Evolutionary conservation across 805 yeast species (phyloP).

Genomic region (Wickerhamomyces rabaulensis): DNA sequence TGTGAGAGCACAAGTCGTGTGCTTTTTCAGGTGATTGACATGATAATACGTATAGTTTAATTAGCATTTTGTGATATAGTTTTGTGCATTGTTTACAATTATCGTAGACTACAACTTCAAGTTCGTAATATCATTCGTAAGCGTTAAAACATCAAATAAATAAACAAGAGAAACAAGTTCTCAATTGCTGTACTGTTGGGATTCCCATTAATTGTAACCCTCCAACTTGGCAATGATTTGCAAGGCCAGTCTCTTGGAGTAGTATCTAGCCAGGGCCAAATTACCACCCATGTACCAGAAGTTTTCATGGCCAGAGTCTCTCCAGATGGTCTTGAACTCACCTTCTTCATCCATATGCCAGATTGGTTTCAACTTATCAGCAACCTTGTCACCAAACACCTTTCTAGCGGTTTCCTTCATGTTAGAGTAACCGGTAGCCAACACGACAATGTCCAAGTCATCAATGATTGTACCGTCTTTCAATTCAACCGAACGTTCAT

Average conservation of each 20-base stretch:
- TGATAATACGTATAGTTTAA: too few relatives aligned
- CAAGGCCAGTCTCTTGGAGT: constrained; percentile 34
- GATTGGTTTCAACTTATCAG: constrained; percentile 31
- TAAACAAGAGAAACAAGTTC: too few relatives aligned
- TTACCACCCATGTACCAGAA: constrained; percentile 40
- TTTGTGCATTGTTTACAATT: too few relatives aligned
- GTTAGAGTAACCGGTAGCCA: constrained; percentile 40
- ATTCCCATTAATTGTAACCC: constrained; percentile 12
- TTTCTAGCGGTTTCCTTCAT: constrained; percentile 37
- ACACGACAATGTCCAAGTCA: constrained; percentile 34
- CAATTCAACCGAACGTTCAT: constrained; percentile 33
- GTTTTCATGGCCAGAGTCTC: constrained; percentile 35
- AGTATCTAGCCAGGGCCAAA: constrained; percentile 33
- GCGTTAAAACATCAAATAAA: not conserved
- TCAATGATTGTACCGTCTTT: constrained; percentile 33
- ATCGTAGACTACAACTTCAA: not conserved
- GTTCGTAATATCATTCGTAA: not conserved
- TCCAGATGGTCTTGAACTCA: constrained; percentile 33
- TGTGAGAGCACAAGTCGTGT: not conserved
- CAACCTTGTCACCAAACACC: constrained; percentile 33
- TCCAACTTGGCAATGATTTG: constrained; percentile 33
- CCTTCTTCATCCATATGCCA: constrained; percentile 43
- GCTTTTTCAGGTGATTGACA: too few relatives aligned
- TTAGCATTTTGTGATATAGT: not conserved
- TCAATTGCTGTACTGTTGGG: too few relatives aligned